Base-by-base conservation (phyloP, 768 basidiomycete species). In the Exsudoporus frostii region DNA sequence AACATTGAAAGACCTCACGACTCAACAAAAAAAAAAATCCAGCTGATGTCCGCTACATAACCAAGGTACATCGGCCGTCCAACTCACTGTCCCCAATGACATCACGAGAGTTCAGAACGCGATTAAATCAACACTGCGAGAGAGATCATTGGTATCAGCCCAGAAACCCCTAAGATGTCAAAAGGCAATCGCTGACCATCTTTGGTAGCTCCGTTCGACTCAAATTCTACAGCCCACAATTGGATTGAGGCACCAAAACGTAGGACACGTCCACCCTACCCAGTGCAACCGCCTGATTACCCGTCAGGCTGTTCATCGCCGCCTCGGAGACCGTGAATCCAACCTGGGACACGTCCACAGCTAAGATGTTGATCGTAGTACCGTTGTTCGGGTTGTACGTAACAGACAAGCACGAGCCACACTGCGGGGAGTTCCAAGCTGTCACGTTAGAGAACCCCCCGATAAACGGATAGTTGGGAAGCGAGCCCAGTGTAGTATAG, bases 291-390 rank as follows among this genome's bases (percentile, higher is more conserved):
- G 68, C 65, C 24, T 53, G 47, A 11, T 11, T 5, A 1, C 14
- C 19, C 27, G 68, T 69, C 57, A 69, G 24, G 0, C 8, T 25
- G 47, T 70, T 39, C 70, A 69, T 71, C 48, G 67, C 68, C 50
- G 1, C 24, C 48, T 57, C 7, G 7, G 68, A 69, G 13, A 58
- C 30, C 7, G 76, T 77, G 61, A 79, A 79, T 3, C 77, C 77
- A 2, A 41, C 32, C 36, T 29, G 50, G 14, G 83, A 72, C 51
- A 68, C 67, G 56, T 88, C 86, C 37, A 87, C 74, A 2, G 79
- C 86, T 8, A 80, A 56, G 14, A 86, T 65, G 46, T 76, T 75
- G 64, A 86, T 70, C 47, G 66, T 79, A 40, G 51, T 75, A n/a
- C 1, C 36, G 0, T 45, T 51, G 45, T 60, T n/a, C n/a, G n/a